phyloP scores from a whole-genome alignment of 208 protist species.

The Leishmania gerbilli region DNA sequence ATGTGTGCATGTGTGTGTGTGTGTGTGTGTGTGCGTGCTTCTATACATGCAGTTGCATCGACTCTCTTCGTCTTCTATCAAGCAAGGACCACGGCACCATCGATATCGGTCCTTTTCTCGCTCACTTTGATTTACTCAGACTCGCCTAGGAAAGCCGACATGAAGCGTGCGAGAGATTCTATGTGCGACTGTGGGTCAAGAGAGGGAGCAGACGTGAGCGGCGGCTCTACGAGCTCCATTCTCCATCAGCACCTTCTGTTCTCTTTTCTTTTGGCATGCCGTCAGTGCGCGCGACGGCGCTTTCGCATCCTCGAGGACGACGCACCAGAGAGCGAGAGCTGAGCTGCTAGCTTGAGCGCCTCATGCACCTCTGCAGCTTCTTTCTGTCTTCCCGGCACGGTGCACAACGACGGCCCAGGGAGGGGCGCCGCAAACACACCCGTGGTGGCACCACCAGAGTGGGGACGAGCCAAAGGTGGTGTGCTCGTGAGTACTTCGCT shows the following conservation, averaged over 20 bases:
- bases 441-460: not conserved
- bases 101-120: not conserved
- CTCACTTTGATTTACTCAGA: too few species aligned
- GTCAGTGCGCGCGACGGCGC: slow-evolving; percentile 4
- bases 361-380: slow-evolving; percentile 8
- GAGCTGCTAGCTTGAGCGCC: slow-evolving; percentile 5
- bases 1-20: not conserved
- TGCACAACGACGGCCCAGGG: not conserved
- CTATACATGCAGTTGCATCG: not conserved
- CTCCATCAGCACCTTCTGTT: not conserved
- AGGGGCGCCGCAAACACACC: not conserved
- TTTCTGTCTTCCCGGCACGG: not conserved
- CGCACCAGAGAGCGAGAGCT: not conserved
- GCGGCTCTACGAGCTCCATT: not conserved
- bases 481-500: not conserved
- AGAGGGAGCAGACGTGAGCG: not conserved
- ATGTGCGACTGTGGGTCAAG: not conserved
- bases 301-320: not conserved
- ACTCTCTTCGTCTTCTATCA: not conserved
- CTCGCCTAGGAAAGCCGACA: not conserved
- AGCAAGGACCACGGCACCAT: not conserved
- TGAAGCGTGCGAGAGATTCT: not conserved
- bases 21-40: not conserved
- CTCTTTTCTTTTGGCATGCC: not conserved
- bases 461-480: not conserved